Conservation (phyloP, 1,284 basidiomycete species). For the Apiotrichum porosum region DNA sequence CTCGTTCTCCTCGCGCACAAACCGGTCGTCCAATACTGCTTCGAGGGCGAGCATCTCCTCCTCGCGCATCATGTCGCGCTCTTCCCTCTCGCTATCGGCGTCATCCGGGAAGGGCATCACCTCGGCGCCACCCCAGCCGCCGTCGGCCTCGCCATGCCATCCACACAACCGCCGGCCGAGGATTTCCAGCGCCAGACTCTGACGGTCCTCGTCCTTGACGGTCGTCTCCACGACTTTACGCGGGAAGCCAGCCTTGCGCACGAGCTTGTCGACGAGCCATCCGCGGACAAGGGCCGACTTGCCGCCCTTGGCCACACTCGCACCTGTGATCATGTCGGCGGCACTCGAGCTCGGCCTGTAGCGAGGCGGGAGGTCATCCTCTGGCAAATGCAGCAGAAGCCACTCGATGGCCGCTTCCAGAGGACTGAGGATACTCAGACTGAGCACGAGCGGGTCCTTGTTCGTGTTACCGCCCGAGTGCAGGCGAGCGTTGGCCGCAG, state of each 20-base stretch:
- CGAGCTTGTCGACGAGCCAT: slow-evolving; percentile 77
- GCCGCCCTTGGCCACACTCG: slow-evolving; percentile 54
- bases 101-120: slow-evolving; percentile 46
- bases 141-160: slow-evolving; percentile 44
- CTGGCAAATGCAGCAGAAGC: slow-evolving; percentile 53
- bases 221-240: slow-evolving; percentile 62
- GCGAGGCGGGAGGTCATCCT: slow-evolving; percentile 53
- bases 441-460: slow-evolving; percentile 44
- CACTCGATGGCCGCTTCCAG: slow-evolving; percentile 54
- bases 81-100: slow-evolving; percentile 51
- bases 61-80: slow-evolving; percentile 58
- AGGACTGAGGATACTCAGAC: slow-evolving; percentile 53
- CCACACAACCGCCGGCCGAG: slow-evolving; percentile 48
- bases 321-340: slow-evolving; percentile 56
- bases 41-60: slow-evolving; percentile 65
- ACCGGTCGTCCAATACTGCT: slow-evolving; percentile 53
- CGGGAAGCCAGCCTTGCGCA: slow-evolving; percentile 81
- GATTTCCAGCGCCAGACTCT: slow-evolving; percentile 45
- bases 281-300: slow-evolving; percentile 62
- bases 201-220: slow-evolving; percentile 40
- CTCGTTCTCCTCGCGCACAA: slow-evolving; percentile 33
- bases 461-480: slow-evolving; percentile 20
- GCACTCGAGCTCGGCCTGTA: slow-evolving; percentile 66
- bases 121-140: slow-evolving; percentile 48
- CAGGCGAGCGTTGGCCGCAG: slow-evolving; percentile 38